Evolutionary conservation across 306 rosid genomes (phyloP).

Genomic region (Quercus alba): DNA sequence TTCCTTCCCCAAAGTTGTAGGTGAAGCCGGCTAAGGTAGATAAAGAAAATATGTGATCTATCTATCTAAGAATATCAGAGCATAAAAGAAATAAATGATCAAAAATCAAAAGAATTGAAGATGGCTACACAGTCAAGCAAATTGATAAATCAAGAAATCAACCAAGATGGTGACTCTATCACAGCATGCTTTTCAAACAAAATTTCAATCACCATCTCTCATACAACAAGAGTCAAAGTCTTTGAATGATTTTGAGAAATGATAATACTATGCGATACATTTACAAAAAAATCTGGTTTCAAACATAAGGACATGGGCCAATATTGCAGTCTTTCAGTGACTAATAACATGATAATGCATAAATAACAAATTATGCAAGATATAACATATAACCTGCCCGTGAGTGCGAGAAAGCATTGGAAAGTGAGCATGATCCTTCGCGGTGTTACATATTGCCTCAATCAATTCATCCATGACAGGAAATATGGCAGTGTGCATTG

Average conservation of each 20-base stretch:
- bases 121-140: not conserved
- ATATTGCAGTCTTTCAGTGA: not conserved
- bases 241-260: not conserved
- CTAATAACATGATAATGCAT: not conserved
- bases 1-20: constrained; percentile 95
- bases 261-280: not conserved
- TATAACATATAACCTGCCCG: constrained; percentile 63
- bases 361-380: constrained; percentile 12
- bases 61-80: not conserved
- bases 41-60: constrained; percentile 1
- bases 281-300: not conserved
- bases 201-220: not conserved
- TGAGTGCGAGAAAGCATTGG: constrained; percentile 90
- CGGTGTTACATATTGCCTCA: constrained; percentile 51
- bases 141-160: no score
- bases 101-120: not conserved
- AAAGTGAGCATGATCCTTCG: constrained; percentile 66
- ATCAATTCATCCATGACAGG: constrained; percentile 68
- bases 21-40: constrained; percentile 78
- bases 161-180: constrained; percentile 2
- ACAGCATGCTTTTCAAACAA: not conserved
- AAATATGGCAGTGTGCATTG: constrained; percentile 53
- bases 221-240: not conserved
- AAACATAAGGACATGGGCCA: not conserved
- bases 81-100: not conserved